These are phyloP conservation scores for Sclerotinia glacialis DNA, from an alignment of 2,329 filamentous ascomycete genomes.

Conservation along the genomic window DNA sequence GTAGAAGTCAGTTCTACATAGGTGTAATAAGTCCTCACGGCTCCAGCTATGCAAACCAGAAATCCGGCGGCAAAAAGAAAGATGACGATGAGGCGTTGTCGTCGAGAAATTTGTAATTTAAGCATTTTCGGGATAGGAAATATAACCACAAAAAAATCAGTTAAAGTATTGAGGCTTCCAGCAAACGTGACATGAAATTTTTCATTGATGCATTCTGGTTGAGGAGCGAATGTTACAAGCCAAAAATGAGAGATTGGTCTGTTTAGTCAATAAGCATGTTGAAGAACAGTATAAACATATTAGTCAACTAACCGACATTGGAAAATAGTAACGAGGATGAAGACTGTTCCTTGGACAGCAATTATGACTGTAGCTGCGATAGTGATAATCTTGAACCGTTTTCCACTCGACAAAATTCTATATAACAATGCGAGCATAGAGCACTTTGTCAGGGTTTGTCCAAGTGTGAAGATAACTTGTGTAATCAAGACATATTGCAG, in stretches of 20 bases:
- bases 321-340: slow-evolving; percentile 42
- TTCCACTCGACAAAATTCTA: slow-evolving; percentile 41
- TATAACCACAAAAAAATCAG: slow-evolving; percentile 53
- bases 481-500: slow-evolving; percentile 41
- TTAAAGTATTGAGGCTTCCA: slow-evolving; percentile 57
- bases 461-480: slow-evolving; percentile 41
- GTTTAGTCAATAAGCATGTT: neutral
- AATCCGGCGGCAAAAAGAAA: slow-evolving; percentile 50
- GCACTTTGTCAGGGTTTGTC: slow-evolving; percentile 41
- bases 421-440: slow-evolving; percentile 39
- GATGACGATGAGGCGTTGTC: slow-evolving; percentile 47
- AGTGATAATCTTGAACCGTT: slow-evolving; percentile 36
- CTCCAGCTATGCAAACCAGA: slow-evolving; percentile 44
- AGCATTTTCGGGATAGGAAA: slow-evolving; percentile 49
- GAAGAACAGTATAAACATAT: neutral
- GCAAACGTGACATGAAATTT: slow-evolving; percentile 50
- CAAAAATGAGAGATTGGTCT: slow-evolving; percentile 43
- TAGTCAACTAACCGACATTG: slow-evolving; percentile 42
- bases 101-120: slow-evolving; percentile 45
- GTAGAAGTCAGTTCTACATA: slow-evolving; percentile 32
- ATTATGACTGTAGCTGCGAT: slow-evolving; percentile 39
- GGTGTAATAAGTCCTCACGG: slow-evolving; percentile 41
- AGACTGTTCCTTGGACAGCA: slow-evolving; percentile 35
- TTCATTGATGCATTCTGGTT: slow-evolving; percentile 47
- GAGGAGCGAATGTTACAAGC: slow-evolving; percentile 37